phyloP scores from a whole-genome alignment of 164 flowering plant genomes.

The Vitis amurensis region DNA sequence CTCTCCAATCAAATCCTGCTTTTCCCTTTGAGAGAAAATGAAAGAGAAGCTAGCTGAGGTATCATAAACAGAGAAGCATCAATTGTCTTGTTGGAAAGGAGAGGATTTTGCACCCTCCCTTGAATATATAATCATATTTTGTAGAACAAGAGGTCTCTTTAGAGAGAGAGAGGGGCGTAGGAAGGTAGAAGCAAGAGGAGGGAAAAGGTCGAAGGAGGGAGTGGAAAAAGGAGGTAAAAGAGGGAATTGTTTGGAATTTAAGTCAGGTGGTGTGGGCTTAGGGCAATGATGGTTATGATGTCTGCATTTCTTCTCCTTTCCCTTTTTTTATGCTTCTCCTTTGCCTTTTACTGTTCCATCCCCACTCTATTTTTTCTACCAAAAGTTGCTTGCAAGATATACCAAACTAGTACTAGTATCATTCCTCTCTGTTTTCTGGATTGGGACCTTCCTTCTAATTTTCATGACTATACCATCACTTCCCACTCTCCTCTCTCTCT shows the following conservation, averaged over 20 bases:
- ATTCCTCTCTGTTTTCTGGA: too few relatives aligned
- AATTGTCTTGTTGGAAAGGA: constrained; percentile 11
- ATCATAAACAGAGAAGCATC: constrained; percentile 9
- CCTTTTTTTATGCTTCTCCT: not conserved
- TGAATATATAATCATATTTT: constrained; percentile 2
- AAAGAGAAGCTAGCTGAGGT: constrained; percentile 7
- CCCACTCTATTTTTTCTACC: not conserved
- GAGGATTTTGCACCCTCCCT: constrained; percentile 2
- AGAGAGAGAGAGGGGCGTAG: constrained; percentile 3
- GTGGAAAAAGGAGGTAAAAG: constrained; percentile 13
- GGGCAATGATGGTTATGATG: constrained; percentile 24
- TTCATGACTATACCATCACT: too few relatives aligned
- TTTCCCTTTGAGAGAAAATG: not conserved
- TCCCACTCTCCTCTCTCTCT: too few relatives aligned
- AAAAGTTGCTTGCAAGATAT: too few relatives aligned
- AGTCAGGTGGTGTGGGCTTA: constrained; percentile 25
- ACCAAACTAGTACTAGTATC: too few relatives aligned
- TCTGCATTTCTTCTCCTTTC: constrained; percentile 15
- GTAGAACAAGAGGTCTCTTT: not conserved
- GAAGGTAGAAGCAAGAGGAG: constrained; percentile 9
- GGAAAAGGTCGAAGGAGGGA: constrained; percentile 9
- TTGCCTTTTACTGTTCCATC: constrained; percentile 3
- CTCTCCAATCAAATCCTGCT: not conserved
- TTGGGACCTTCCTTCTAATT: too few relatives aligned
- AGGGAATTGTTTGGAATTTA: constrained; percentile 21